Evolutionary conservation across 441 rosid species (phyloP).

Genomic region (Arabidopsis lyrata): DNA sequence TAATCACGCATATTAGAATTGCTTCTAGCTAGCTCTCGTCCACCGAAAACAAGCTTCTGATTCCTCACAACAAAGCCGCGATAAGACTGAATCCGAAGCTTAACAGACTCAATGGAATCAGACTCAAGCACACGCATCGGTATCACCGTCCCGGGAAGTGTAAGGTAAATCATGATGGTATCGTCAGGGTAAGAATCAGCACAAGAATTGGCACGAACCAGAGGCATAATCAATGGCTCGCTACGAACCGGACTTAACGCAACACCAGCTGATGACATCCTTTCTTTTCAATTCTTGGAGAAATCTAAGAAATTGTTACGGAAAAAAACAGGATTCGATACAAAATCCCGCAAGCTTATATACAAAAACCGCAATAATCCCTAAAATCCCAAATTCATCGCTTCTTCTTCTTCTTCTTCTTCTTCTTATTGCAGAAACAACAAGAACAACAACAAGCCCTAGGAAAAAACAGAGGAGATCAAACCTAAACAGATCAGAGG

Average conservation of each 20-base stretch:
- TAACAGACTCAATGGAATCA: constrained; percentile 75
- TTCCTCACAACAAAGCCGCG: constrained; percentile 77
- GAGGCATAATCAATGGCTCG: constrained; percentile 46
- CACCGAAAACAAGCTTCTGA: constrained; percentile 80
- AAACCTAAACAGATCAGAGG: constrained; percentile 27
- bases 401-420: constrained; percentile 26
- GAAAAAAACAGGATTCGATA: constrained; percentile 27
- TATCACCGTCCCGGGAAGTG: constrained; percentile 50
- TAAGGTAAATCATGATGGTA: constrained; percentile 58
- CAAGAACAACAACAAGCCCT: constrained; percentile 18
- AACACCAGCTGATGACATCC: constrained; percentile 67
- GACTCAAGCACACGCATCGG: constrained; percentile 71
- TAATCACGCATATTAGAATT: constrained; percentile 78
- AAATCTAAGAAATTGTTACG: constrained; percentile 6
- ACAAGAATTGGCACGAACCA: constrained; percentile 38
- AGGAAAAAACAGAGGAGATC: constrained; percentile 24
- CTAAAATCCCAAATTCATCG: constrained; percentile 39
- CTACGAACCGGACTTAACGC: constrained; percentile 50
- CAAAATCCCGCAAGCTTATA: constrained; percentile 27
- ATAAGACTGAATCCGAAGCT: constrained; percentile 68
- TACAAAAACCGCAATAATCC: constrained; percentile 22
- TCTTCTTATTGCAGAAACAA: constrained; percentile 4
- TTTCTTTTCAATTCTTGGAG: constrained; percentile 1
- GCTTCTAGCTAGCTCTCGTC: constrained; percentile 73
- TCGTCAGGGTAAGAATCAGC: constrained; percentile 49